Conservation (phyloP, 2,329 filamentous ascomycete genomes). For the Colletotrichum truncatum region DNA sequence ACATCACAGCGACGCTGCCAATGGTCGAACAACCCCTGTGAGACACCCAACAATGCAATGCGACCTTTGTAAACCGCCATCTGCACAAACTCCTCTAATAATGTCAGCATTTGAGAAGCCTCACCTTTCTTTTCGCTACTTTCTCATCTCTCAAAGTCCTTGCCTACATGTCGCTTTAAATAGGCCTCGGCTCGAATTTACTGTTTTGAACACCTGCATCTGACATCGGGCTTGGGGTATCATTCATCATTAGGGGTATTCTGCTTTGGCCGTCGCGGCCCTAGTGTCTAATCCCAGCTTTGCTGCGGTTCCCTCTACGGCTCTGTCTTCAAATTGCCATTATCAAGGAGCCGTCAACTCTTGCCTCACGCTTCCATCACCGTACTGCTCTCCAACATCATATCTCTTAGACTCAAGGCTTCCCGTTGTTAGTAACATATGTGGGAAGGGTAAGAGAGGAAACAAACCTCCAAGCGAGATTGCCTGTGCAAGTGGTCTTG, state of each 20-base stretch:
- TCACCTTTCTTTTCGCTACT: constrained; percentile 16
- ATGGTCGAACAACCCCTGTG: not conserved
- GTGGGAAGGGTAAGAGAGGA: not conserved
- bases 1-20: constrained; percentile 23
- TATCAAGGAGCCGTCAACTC: not conserved
- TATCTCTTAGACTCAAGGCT: constrained; percentile 23
- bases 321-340: not conserved
- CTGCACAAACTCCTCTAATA: not conserved
- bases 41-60: constrained; percentile 5
- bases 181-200: not conserved
- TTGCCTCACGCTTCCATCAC: constrained; percentile 18
- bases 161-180: not conserved
- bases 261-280: not conserved
- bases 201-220: not conserved
- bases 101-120: not conserved
- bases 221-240: constrained; percentile 8
- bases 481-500: constrained; percentile 28
- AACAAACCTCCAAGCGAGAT: constrained; percentile 26
- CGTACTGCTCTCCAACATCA: not conserved
- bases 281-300: not conserved
- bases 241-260: constrained; percentile 19
- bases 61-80: not conserved
- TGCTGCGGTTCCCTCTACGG: not conserved
- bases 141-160: not conserved
- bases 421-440: not conserved